Conservation (phyloP, 345 rosid genomes). For the Angophora floribunda region DNA sequence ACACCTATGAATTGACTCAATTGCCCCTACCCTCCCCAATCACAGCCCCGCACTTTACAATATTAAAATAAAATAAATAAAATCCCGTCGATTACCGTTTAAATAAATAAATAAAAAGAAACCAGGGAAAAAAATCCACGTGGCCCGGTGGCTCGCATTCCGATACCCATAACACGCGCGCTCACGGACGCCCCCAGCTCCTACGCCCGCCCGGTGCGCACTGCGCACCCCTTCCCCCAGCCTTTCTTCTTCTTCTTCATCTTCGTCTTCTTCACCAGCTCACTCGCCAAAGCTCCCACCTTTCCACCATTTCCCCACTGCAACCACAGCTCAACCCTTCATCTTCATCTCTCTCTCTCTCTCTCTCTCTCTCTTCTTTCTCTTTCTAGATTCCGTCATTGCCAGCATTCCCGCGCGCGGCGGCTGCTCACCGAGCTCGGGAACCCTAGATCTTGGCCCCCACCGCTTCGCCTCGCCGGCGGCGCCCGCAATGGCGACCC, state of each 20-base stretch:
- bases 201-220: neutral
- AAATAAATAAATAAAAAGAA: neutral
- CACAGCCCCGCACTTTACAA: neutral
- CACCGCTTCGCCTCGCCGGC: neutral
- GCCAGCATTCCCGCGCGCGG: neutral
- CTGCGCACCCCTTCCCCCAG: neutral
- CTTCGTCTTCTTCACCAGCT: neutral
- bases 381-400: neutral
- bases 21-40: neutral
- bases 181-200: neutral
- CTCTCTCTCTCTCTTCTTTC: neutral
- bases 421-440: neutral
- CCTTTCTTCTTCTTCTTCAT: neutral
- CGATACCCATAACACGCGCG: neutral
- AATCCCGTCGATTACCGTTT: neutral
- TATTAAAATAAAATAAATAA: neutral
- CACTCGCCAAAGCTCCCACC: neutral
- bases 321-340: neutral
- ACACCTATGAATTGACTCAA: neutral
- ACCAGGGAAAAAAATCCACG: neutral
- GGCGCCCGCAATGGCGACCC: conserved; percentile 8
- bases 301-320: neutral
- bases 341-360: neutral
- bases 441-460: conserved; percentile 4
- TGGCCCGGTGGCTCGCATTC: neutral